Percentiles rank a stretch among this genome's conserved stretches.
Conservation (phyloP, 2,329 filamentous ascomycete genomes). For the Bipolaris sorokiniana region DNA sequence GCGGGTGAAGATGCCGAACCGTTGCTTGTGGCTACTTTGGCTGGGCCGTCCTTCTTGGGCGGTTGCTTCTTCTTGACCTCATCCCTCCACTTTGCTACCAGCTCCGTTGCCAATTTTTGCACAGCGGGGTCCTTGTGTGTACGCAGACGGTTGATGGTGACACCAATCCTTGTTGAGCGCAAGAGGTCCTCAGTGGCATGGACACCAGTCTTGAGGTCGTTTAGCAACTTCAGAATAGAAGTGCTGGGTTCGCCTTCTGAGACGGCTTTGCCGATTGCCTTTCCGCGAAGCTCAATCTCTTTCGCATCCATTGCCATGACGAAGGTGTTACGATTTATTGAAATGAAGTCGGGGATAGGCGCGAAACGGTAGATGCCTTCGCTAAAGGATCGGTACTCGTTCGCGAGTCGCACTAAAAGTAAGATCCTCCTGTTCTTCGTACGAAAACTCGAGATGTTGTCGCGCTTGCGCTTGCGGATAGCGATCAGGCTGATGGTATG, state of each 20-base stretch:
- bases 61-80: slow-evolving; percentile 65
- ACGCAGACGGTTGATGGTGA: slow-evolving; percentile 86
- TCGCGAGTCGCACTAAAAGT: neutral
- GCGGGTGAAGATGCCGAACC: slow-evolving; percentile 40
- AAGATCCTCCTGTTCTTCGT: neutral
- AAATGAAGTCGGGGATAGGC: neutral
- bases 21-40: slow-evolving; percentile 32
- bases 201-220: slow-evolving; percentile 79
- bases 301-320: slow-evolving; percentile 72
- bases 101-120: slow-evolving; percentile 75
- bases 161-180: slow-evolving; percentile 87
- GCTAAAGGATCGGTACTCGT: neutral
- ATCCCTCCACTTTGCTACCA: slow-evolving; percentile 87
- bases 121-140: slow-evolving; percentile 76
- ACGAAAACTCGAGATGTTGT: neutral
- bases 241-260: slow-evolving; percentile 74
- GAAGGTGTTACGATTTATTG: slow-evolving; percentile 6
- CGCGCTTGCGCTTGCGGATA: slow-evolving; percentile 3
- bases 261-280: slow-evolving; percentile 80
- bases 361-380: slow-evolving; percentile 1
- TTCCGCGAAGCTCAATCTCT: slow-evolving; percentile 77
- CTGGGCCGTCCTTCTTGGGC: slow-evolving; percentile 36
- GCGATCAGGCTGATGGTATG: slow-evolving; percentile 9
- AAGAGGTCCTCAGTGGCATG: slow-evolving; percentile 88
- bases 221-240: slow-evolving; percentile 75